Evolutionary conservation across 1,284 basidiomycete genomes (phyloP).

Genomic region (Boletus semigastroideus): DNA sequence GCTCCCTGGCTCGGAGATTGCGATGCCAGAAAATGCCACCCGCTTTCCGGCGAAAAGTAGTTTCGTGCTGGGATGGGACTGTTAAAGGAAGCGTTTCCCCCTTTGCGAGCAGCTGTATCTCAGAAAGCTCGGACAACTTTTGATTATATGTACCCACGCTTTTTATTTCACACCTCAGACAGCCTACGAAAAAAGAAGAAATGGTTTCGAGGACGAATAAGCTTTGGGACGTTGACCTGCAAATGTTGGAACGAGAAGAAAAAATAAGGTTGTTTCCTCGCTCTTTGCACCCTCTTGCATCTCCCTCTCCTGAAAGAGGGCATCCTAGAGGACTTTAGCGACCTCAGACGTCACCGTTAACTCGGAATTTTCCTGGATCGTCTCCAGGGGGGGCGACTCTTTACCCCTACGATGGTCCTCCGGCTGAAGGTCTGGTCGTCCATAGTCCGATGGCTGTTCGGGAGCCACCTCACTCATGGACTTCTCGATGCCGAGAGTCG

Average conservation of each 20-base stretch:
- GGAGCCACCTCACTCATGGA: conserved; percentile 8
- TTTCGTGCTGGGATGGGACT: conserved; percentile 72
- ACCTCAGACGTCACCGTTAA: neutral
- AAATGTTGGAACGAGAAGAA: neutral
- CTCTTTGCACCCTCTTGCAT: neutral
- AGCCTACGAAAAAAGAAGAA: neutral
- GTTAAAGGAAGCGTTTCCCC: conserved; percentile 30
- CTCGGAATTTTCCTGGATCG: conserved; percentile 19
- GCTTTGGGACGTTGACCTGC: neutral
- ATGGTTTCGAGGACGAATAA: neutral
- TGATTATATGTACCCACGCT: conserved; percentile 2
- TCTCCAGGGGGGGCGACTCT: conserved; percentile 18
- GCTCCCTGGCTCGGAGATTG: conserved; percentile 20
- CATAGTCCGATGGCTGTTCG: conserved; percentile 30
- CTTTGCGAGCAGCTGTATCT: neutral
- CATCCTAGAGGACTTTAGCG: neutral
- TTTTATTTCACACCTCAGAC: neutral
- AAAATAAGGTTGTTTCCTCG: neutral
- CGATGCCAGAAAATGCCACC: conserved; percentile 12
- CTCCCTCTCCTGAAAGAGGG: neutral
- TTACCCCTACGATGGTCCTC: neutral
- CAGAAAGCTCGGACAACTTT: neutral
- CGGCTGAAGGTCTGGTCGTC: conserved; percentile 42
- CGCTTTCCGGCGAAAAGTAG: conserved; percentile 31
- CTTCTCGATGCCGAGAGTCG: conserved; percentile 18